Evolutionary conservation across 108 stramenopile genomes (phyloP).

Genomic region (Nannochloropsis oceanica): DNA sequence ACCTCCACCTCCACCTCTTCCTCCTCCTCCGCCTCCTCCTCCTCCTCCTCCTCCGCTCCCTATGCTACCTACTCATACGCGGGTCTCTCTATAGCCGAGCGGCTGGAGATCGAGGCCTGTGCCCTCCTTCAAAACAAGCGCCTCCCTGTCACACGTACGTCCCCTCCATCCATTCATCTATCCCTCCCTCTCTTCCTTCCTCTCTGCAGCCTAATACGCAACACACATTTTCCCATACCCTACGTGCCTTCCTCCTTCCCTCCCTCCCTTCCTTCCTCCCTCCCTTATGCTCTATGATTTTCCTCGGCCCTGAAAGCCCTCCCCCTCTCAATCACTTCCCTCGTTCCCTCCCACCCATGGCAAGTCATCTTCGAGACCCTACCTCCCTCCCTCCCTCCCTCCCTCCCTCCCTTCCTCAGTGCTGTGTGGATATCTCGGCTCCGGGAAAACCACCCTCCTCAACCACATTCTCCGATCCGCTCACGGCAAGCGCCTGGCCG

Average conservation of each 20-base stretch:
- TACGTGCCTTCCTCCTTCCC: too few relatives aligned
- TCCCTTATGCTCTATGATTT: neutral
- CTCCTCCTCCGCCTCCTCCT: neutral
- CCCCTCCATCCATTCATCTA: too few relatives aligned
- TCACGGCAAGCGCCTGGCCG: constrained; percentile 64
- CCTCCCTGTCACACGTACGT: constrained; percentile 41
- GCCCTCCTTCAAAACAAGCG: neutral
- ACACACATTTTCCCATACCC: too few relatives aligned
- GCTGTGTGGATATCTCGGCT: constrained; percentile 34
- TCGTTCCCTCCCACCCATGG: too few relatives aligned
- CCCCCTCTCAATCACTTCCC: too few relatives aligned
- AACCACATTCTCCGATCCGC: constrained; percentile 52
- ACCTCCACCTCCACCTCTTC: neutral
- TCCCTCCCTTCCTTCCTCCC: neutral
- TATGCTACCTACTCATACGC: neutral
- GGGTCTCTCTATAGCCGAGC: neutral
- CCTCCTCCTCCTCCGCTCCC: neutral
- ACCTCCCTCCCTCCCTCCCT: constrained; percentile 1
- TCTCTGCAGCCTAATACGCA: too few relatives aligned
- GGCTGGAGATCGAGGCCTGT: constrained; percentile 18
- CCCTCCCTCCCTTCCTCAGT: constrained; percentile 22
- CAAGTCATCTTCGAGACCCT: too few relatives aligned
- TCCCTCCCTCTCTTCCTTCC: constrained; percentile 32
- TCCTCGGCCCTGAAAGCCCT: neutral
- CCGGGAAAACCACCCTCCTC: constrained; percentile 51